These are phyloP conservation scores for Podospora comata DNA, from an alignment of 495 filamentous ascomycete species.

Conservation along the genomic window DNA sequence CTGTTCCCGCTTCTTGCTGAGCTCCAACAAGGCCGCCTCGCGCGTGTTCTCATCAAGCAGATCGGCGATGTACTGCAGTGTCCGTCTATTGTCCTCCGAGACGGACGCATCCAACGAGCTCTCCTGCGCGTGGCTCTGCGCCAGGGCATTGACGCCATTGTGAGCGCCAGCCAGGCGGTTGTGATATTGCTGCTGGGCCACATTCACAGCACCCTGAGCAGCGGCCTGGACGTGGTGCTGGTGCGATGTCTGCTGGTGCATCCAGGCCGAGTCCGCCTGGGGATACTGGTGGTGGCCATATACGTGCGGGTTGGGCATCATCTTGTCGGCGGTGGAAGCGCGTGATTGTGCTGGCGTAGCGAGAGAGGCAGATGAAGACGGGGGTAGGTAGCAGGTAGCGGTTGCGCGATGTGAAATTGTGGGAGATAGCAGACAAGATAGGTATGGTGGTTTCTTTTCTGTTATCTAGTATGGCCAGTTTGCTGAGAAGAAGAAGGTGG, in stretches of 20 bases:
- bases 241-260: constrained; percentile 66
- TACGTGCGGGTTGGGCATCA: constrained; percentile 44
- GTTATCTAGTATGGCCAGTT: constrained; percentile 16
- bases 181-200: constrained; percentile 68
- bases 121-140: constrained; percentile 58
- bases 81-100: constrained; percentile 87
- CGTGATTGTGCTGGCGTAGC: not conserved
- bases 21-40: constrained; percentile 87
- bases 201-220: constrained; percentile 61
- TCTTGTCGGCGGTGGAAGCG: constrained; percentile 24
- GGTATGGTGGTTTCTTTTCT: not conserved
- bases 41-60: constrained; percentile 81
- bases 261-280: constrained; percentile 72
- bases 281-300: constrained; percentile 71
- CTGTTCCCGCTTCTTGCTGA: constrained; percentile 98
- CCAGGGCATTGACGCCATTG: constrained; percentile 47
- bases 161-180: constrained; percentile 67
- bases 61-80: constrained; percentile 90
- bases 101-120: constrained; percentile 49
- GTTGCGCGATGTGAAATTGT: not conserved
- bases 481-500: constrained; percentile 22
- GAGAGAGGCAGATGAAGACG: not conserved
- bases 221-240: constrained; percentile 63
- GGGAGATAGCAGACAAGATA: not conserved
- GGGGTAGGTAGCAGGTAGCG: not conserved